Base-by-base conservation (phyloP, 768 basidiomycete species). In the Daedaleopsis sinensis region DNA sequence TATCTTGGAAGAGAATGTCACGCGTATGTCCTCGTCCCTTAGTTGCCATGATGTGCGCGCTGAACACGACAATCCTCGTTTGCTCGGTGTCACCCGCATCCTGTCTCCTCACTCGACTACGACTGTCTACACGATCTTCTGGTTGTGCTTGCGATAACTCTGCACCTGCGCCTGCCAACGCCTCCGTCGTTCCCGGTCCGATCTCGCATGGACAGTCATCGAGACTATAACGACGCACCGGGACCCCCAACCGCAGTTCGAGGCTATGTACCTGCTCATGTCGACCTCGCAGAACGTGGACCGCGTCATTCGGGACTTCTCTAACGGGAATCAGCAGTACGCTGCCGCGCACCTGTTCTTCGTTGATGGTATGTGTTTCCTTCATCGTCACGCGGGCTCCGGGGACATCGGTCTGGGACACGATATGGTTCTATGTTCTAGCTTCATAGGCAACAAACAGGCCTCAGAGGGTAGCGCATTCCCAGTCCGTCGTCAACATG, bases 211-310 rank as follows among this genome's bases (percentile, higher is more conserved):
- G 10, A 21, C 74, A 99, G 96, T 93, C 71, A 92, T 98, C 74
- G 96, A 99, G 76, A 85, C 89, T 57, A 93, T 98, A 72, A 87
- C 90, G 63, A 89, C 79, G 67, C 74, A 88, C 71, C 89, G 97
- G 65, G 88, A 91, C 38, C 88, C 92, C 0, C 93, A 96, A 73
- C 84, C 87, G 10, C 84, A 85, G 44, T 88, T 96, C 53, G 95
- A 98, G 75, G 97, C 94, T 37, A 79, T 98, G 69, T 98, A 99
- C 73, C 77, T 99, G 63, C 79, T 98, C 61, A 96, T 96, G 86
- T 92, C 97, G 16, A 98, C 97, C 5, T 86, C 86, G 1, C 92
- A 94, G 78, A 98, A 98, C 74, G 86, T 98, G 47, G 89, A 96
- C 58, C 85, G 95, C 21, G 82, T 99, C 69, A 89, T 98, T 67